Conservation (phyloP, 202 grass and related monocot species). For the Dendrocalamus latiflorus region DNA sequence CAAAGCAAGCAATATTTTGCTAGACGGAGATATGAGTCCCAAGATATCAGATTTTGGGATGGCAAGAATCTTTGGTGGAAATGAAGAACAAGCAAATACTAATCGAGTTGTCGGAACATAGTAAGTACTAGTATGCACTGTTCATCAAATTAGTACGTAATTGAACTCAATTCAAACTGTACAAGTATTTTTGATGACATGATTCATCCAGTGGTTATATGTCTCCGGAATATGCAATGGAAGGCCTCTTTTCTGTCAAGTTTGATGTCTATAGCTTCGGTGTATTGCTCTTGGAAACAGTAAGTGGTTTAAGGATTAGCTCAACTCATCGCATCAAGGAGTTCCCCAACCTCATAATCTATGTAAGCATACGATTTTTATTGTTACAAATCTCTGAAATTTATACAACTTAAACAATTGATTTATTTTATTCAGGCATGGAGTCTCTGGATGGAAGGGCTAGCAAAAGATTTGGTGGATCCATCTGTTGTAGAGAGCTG, state of each 20-base stretch:
- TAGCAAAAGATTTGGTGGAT: slow-evolving; percentile 18
- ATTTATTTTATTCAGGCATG: slow-evolving; percentile 11
- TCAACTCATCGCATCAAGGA: too few species aligned
- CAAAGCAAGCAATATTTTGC: too few species aligned
- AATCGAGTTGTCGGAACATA: too few species aligned
- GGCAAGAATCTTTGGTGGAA: too few species aligned
- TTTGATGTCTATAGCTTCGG: slow-evolving; percentile 36
- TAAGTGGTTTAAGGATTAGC: slow-evolving; percentile 23
- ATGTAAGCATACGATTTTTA: too few species aligned
- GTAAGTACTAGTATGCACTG: too few species aligned
- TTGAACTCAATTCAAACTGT: background rate
- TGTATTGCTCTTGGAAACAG: slow-evolving; percentile 27
- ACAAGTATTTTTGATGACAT: background rate
- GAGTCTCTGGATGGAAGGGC: slow-evolving; percentile 27
- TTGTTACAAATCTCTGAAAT: background rate
- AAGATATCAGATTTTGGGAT: too few species aligned
- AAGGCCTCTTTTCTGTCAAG: slow-evolving; percentile 29
- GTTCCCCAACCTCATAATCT: too few species aligned
- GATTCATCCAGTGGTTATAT: slow-evolving; percentile 20
- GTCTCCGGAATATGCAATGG: slow-evolving; percentile 40
- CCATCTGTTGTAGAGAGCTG: background rate
- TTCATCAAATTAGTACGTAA: too few species aligned
- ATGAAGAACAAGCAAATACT: too few species aligned
- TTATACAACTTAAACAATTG: background rate
- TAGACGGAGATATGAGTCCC: too few species aligned